phyloP scores from a whole-genome alignment of 345 rosid genomes.

The Garcia nutans region DNA sequence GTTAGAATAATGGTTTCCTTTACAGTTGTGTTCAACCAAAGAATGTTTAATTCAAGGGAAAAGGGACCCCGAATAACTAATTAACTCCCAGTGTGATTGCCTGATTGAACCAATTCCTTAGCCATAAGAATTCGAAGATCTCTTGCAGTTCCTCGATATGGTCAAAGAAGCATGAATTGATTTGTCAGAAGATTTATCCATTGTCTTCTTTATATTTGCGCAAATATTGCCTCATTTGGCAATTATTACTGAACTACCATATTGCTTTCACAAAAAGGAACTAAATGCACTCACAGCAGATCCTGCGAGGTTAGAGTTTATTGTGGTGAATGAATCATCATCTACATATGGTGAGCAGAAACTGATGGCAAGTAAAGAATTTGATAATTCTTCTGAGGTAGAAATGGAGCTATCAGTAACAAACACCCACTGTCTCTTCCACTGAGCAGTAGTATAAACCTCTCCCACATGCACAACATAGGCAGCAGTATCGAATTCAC shows the following conservation, averaged over 20 bases:
- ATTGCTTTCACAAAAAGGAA: conserved; percentile 10
- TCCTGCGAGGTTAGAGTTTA: conserved; percentile 73
- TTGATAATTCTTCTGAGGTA: conserved; percentile 43
- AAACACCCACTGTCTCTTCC: conserved; percentile 88
- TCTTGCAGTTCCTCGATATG: neutral
- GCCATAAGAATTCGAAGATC: neutral
- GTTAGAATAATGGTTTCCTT: neutral
- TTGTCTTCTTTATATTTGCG: too few relatives aligned
- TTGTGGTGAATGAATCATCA: conserved; percentile 43
- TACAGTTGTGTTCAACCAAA: neutral
- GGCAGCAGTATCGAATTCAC: conserved; percentile 87
- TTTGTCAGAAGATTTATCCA: conserved; percentile 1
- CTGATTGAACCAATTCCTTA: neutral
- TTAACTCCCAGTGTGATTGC: neutral
- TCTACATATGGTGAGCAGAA: conserved; percentile 57
- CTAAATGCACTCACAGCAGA: conserved; percentile 57
- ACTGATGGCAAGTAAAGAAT: conserved; percentile 76
- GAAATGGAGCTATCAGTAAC: conserved; percentile 68
- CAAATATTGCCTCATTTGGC: neutral
- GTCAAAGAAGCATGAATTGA: neutral
- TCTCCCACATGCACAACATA: conserved; percentile 75
- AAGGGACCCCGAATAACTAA: neutral
- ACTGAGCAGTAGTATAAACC: conserved; percentile 46
- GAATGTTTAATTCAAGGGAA: too few relatives aligned
- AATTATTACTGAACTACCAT: neutral